Percentiles rank a stretch among this genome's conserved stretches.
phyloP scores from a whole-genome alignment of 169 alveolate species.

The Amoebophrya sp. region DNA sequence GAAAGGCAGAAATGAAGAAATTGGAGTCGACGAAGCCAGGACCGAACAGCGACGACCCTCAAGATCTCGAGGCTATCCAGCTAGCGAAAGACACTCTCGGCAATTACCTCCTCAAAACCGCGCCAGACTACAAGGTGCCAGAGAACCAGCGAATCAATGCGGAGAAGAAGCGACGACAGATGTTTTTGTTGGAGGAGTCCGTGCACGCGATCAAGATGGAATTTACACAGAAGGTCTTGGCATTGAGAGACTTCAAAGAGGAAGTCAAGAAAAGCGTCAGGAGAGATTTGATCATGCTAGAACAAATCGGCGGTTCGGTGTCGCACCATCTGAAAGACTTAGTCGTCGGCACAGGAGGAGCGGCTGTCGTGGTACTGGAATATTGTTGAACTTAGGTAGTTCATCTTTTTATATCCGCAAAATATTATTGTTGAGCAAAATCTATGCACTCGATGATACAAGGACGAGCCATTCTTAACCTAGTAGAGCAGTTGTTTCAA shows the following conservation, averaged over 20 bases:
- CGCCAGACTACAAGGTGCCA: slow-evolving; percentile 60
- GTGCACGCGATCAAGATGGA: slow-evolving; percentile 68
- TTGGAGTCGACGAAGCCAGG: slow-evolving; percentile 58
- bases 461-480: too few species aligned
- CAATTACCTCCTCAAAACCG: slow-evolving; percentile 70
- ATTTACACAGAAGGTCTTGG: slow-evolving; percentile 61
- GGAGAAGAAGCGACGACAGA: slow-evolving; percentile 70
- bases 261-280: background rate
- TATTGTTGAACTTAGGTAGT: too few species aligned
- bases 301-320: background rate
- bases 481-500: too few species aligned
- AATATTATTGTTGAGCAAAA: too few species aligned
- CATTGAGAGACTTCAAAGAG: slow-evolving; percentile 60
- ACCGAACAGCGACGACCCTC: slow-evolving; percentile 57
- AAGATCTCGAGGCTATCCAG: slow-evolving; percentile 63
- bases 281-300: background rate
- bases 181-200: slow-evolving; percentile 73
- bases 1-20: slow-evolving; percentile 62
- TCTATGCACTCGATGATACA: too few species aligned
- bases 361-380: too few species aligned
- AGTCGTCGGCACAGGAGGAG: background rate
- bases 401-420: too few species aligned
- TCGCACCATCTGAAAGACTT: background rate
- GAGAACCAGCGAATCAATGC: slow-evolving; percentile 66
- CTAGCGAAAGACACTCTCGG: slow-evolving; percentile 65